phyloP scores from a whole-genome alignment of 2,329 filamentous ascomycete species.

The Trichoderma sp. region DNA sequence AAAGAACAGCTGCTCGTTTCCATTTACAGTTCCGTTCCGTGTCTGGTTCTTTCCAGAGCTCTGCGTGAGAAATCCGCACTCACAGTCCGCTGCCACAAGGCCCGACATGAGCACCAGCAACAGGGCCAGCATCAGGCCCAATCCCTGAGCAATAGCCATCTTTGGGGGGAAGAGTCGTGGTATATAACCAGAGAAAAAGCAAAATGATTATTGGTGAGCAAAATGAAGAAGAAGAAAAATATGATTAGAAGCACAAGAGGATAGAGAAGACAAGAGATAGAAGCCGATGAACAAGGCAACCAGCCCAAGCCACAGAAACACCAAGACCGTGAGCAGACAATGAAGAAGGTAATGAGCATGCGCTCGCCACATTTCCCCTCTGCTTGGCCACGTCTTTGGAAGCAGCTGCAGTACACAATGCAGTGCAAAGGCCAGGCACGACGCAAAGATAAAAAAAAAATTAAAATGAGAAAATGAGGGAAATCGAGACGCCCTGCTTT shows the following conservation, averaged over 20 bases:
- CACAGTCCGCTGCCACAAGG: constrained; percentile 44
- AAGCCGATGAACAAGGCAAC: not conserved
- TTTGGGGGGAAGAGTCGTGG: not conserved
- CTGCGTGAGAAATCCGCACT: constrained; percentile 67
- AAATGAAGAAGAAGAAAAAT: not conserved
- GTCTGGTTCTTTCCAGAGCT: constrained; percentile 30
- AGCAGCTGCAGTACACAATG: not conserved
- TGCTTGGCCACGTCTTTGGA: not conserved
- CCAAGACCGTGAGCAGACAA: not conserved
- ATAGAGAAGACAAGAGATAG: not conserved
- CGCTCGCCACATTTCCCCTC: not conserved
- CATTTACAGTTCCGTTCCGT: constrained; percentile 33
- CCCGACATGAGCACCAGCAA: not conserved
- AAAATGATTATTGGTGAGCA: not conserved
- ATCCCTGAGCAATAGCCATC: not conserved
- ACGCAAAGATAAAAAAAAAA: not conserved
- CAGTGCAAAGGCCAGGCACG: not conserved
- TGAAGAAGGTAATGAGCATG: not conserved
- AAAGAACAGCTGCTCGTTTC: constrained; percentile 47
- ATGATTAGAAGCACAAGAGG: not conserved
- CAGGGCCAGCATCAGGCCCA: not conserved
- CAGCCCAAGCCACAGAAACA: not conserved
- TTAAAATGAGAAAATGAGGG: not conserved
- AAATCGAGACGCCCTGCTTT: not conserved
- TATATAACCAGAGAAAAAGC: not conserved